Evolutionary conservation across 2,329 filamentous ascomycete species (phyloP), one percentile per base, ranked within the genome.

Genomic region (Verticillium tricorpus): DNA sequence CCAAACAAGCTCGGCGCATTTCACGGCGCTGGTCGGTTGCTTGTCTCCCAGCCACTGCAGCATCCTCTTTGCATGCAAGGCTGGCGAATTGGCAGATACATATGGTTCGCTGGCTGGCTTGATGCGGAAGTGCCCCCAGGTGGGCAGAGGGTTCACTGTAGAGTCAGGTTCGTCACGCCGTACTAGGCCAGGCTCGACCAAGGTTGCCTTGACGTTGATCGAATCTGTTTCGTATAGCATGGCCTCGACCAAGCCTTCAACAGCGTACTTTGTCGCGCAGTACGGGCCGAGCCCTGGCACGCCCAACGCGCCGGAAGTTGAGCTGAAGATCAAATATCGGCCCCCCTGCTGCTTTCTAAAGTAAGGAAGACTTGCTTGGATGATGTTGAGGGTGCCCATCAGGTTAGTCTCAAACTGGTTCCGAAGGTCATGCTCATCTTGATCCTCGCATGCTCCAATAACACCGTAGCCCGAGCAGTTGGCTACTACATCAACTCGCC

Each of bases 381-480:
- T 89, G 69, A 99, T 97, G 76, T 98, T 91, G 63, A 98, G 77
- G 0, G 93, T 96, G 60, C 95, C 95, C 82, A 96, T 94, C 76
- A 97, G 97, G 76, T 99, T 99, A 25, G 93, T 97, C 80, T 96
- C 92, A 77, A 98, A 97, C 75, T 98, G 95, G 70, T 96, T 94
- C 62, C 93, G 90, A 68, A 98, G 85, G 72, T 98, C 95, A 74
- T 93, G 89, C 73, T 97, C 92, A 74, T 97, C 93, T 78, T 98
- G 95, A 76, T 98, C 95, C 77, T 98, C 95, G 76, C 93, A 97
- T 1, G 94, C 89, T 32, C 92, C 94, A 68, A 98, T 96, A 60
- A 99, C 93, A 60, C 93, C 94, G 76, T 97, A 97, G 17, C 94
- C 94, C 14, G 92, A 93, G 77, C 93, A 97, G 75, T 97, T 98